Evolutionary conservation across 345 rosid species (phyloP).

Genomic region (Excoecaria agallocha): DNA sequence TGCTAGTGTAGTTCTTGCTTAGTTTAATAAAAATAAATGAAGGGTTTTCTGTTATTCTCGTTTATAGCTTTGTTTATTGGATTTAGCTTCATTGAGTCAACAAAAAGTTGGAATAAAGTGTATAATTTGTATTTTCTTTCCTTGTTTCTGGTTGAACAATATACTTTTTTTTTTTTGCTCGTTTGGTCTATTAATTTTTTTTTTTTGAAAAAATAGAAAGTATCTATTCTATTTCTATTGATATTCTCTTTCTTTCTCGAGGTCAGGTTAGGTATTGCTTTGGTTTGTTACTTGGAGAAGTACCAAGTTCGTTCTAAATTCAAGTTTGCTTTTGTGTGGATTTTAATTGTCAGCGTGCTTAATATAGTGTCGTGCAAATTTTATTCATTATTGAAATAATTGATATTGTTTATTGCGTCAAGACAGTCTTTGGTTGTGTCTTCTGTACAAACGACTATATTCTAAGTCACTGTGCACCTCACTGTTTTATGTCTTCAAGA

Average conservation of each 20-base stretch:
- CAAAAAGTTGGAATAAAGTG: not conserved
- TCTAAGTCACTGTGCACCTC: too few species aligned
- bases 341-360: not conserved
- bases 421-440: not conserved
- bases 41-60: too few species aligned
- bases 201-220: not conserved
- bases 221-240: not conserved
- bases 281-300: too few species aligned
- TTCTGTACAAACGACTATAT: too few species aligned
- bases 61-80: conserved; percentile 2
- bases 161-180: not conserved
- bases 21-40: too few species aligned
- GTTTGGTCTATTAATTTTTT: not conserved
- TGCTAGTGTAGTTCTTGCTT: too few species aligned
- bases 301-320: too few species aligned
- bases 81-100: not conserved
- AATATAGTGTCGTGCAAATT: not conserved
- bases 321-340: not conserved
- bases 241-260: not conserved
- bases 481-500: too few species aligned
- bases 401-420: not conserved
- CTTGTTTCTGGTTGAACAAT: not conserved
- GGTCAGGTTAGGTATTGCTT: too few species aligned
- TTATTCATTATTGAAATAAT: not conserved
- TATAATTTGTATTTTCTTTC: not conserved